These are phyloP conservation scores for Syzygium syzygioides DNA, from an alignment of 441 rosid genomes.

Conservation along the genomic window DNA sequence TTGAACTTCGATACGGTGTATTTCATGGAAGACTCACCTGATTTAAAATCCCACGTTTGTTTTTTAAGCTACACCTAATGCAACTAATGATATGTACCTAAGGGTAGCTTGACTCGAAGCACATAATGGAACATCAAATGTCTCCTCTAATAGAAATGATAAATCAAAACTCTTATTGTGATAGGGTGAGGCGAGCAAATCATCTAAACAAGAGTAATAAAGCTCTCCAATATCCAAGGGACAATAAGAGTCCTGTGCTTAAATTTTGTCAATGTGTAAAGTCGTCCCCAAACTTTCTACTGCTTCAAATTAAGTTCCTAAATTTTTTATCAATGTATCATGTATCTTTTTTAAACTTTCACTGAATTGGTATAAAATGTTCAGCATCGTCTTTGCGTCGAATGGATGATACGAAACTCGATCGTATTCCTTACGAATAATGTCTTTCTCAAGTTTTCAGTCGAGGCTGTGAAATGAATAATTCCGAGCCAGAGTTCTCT, in stretches of 20 bases:
- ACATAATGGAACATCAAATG: neutral
- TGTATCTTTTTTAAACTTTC: neutral
- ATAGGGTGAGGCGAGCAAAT: neutral
- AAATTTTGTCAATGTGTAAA: neutral
- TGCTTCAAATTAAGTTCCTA: neutral
- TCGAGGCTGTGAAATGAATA: neutral
- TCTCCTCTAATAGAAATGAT: neutral
- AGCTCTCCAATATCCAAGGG: neutral
- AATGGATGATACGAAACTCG: too few species aligned
- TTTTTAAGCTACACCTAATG: neutral
- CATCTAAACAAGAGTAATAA: neutral
- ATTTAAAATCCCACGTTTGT: neutral
- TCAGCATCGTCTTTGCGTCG: neutral
- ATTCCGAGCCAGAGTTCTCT: neutral
- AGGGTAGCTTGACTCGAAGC: neutral
- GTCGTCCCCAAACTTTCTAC: neutral
- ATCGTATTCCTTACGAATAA: too few species aligned
- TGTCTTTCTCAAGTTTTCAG: too few species aligned
- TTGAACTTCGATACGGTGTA: neutral
- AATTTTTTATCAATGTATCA: neutral
- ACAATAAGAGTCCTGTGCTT: neutral
- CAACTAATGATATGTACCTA: neutral
- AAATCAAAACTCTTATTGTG: neutral
- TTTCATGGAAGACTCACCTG: neutral
- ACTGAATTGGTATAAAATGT: neutral